These are phyloP conservation scores for Aspergillus ostianus DNA, from an alignment of 495 filamentous ascomycete genomes.

Conservation along the genomic window DNA sequence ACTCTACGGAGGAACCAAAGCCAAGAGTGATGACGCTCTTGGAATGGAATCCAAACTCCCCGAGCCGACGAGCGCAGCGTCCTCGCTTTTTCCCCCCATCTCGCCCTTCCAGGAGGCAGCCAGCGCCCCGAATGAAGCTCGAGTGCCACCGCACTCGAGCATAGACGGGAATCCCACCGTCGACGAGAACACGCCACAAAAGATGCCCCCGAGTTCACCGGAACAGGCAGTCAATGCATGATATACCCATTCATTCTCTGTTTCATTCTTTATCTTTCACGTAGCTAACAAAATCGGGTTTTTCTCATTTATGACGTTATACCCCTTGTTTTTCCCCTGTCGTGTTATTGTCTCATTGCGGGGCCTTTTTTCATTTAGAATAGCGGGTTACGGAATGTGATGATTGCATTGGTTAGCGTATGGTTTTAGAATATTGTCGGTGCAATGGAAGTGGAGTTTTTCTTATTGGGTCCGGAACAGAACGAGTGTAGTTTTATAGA, in stretches of 20 bases:
- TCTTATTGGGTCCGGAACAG: background rate
- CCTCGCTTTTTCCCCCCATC: background rate
- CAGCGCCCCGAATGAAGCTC: slow-evolving; percentile 7
- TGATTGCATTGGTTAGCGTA: background rate
- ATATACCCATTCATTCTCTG: slow-evolving; percentile 8
- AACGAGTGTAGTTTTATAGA: too few relatives aligned
- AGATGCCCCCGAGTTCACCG: slow-evolving; percentile 17
- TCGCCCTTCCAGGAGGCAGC: slow-evolving; percentile 3
- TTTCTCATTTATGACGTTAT: slow-evolving; percentile 7
- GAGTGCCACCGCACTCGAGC: slow-evolving; percentile 3
- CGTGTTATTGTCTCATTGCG: background rate
- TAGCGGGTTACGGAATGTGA: slow-evolving; percentile 5
- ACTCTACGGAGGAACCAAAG: slow-evolving; percentile 12
- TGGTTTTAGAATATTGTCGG: background rate
- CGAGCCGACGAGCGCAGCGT: background rate
- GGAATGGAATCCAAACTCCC: slow-evolving; percentile 8
- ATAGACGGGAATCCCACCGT: background rate
- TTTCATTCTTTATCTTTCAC: slow-evolving; percentile 14
- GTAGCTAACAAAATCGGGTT: background rate
- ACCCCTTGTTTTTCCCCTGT: slow-evolving; percentile 5
- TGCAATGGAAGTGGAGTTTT: background rate
- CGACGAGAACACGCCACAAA: slow-evolving; percentile 13
- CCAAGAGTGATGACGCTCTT: slow-evolving; percentile 15
- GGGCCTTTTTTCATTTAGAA: slow-evolving; percentile 8
- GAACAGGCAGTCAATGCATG: slow-evolving; percentile 27